Evolutionary conservation across 345 rosid species (phyloP).

Genomic region (Rhodomyrtus tomentosa): DNA sequence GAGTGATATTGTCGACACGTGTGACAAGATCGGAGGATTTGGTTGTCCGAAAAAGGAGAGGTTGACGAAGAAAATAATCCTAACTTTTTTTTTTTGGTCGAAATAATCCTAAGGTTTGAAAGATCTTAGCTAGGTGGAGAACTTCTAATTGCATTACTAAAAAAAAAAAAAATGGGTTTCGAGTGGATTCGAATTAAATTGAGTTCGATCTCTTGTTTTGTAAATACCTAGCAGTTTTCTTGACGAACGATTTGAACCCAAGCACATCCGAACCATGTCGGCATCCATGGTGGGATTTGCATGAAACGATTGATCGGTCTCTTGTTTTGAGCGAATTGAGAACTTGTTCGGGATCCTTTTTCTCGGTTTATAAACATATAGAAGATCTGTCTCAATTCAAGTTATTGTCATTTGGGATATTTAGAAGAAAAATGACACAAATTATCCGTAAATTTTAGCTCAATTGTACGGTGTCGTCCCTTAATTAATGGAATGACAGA

Average conservation of each 20-base stretch:
- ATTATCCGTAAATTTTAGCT: too few species aligned
- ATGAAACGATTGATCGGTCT: neutral
- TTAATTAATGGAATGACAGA: too few species aligned
- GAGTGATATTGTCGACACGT: neutral
- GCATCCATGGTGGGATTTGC: fast-evolving
- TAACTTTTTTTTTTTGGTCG: too few species aligned
- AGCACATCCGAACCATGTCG: fast-evolving
- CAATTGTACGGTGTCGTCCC: too few species aligned
- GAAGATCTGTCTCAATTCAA: neutral
- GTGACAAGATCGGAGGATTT: neutral
- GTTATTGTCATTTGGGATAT: neutral
- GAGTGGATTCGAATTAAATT: too few species aligned
- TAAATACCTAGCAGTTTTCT: neutral
- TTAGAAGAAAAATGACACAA: neutral
- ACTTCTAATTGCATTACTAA: neutral
- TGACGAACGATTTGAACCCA: fast-evolving
- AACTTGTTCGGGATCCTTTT: neutral
- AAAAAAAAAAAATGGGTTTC: neutral
- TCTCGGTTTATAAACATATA: neutral
- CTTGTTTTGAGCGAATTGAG: fast-evolving
- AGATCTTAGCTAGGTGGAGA: neutral
- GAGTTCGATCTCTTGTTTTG: neutral
- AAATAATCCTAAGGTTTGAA: neutral
- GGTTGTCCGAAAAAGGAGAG: neutral
- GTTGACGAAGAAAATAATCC: neutral